Percentiles rank a stretch among this genome's conserved stretches.
phyloP scores from a whole-genome alignment of 2,329 filamentous ascomycete genomes.

The Microcera coccophila region DNA sequence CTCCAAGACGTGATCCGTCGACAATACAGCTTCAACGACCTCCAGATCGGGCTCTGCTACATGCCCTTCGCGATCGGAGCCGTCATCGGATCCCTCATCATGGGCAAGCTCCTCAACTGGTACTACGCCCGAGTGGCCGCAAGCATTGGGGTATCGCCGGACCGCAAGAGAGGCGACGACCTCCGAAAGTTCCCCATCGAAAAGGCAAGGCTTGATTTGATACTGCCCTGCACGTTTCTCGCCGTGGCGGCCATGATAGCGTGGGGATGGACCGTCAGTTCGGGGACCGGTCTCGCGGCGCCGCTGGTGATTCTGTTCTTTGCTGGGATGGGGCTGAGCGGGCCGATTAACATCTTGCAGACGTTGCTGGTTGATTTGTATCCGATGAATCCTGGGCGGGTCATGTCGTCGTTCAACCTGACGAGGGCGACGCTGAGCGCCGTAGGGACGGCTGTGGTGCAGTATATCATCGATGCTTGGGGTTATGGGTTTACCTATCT shows the following conservation, averaged over 20 bases:
- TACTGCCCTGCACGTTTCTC: neutral
- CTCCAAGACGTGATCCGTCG: constrained; percentile 32
- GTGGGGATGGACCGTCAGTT: neutral
- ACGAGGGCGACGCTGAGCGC: neutral
- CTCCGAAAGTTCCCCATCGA: constrained; percentile 36
- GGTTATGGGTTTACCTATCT: neutral
- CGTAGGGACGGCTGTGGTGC: neutral
- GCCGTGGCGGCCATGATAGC: neutral
- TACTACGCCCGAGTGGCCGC: constrained; percentile 55
- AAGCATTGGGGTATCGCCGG: constrained; percentile 45
- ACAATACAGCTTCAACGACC: constrained; percentile 32
- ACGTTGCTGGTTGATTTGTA: neutral
- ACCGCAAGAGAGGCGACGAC: constrained; percentile 40
- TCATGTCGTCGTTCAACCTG: neutral
- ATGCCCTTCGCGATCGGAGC: constrained; percentile 38
- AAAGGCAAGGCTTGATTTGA: constrained; percentile 23
- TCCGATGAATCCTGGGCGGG: neutral
- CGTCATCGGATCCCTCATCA: constrained; percentile 32
- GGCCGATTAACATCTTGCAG: neutral
- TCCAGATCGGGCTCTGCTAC: constrained; percentile 42
- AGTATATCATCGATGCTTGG: neutral
- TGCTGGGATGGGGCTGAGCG: neutral
- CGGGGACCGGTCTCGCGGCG: neutral
- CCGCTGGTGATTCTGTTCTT: neutral
- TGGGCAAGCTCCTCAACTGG: constrained; percentile 55